Evolutionary conservation across 2,329 filamentous ascomycete species (phyloP).

Genomic region (Myriosclerotinia duriaeana): DNA sequence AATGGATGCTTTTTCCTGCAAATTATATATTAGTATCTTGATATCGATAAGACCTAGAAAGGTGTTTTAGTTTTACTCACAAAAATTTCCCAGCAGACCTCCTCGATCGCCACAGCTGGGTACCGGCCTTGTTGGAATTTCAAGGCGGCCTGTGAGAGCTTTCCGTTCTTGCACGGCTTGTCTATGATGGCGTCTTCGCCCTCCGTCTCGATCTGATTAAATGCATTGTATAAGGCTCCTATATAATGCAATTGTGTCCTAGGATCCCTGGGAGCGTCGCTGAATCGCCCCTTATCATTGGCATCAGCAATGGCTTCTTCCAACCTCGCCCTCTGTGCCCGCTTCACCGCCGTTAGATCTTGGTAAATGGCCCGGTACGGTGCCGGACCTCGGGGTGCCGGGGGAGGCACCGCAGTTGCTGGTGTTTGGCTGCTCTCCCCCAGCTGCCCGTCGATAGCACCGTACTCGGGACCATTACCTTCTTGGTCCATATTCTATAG

Average conservation of each 20-base stretch:
- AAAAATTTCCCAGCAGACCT: conserved; percentile 31
- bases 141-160: conserved; percentile 27
- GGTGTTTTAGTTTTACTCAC: conserved; percentile 24
- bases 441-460: not conserved
- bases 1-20: conserved; percentile 22
- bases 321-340: not conserved
- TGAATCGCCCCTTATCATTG: not conserved
- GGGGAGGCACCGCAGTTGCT: not conserved
- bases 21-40: not conserved
- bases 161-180: conserved; percentile 30
- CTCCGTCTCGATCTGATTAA: conserved; percentile 23
- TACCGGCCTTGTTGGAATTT: conserved; percentile 26
- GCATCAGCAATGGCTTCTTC: not conserved
- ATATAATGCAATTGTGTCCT: conserved; percentile 17
- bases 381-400: not conserved
- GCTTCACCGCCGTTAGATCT: not conserved
- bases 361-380: conserved; percentile 13
- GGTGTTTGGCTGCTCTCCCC: not conserved
- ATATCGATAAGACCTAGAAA: not conserved
- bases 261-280: not conserved
- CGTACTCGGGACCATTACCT: not conserved
- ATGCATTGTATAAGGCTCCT: conserved; percentile 26
- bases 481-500: conserved; percentile 9
- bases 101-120: conserved; percentile 23
- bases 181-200: conserved; percentile 27